Percentiles rank a stretch among this genome's conserved stretches.
phyloP scores from a whole-genome alignment of 2,329 filamentous ascomycete species.

The Fusarium hainanense region DNA sequence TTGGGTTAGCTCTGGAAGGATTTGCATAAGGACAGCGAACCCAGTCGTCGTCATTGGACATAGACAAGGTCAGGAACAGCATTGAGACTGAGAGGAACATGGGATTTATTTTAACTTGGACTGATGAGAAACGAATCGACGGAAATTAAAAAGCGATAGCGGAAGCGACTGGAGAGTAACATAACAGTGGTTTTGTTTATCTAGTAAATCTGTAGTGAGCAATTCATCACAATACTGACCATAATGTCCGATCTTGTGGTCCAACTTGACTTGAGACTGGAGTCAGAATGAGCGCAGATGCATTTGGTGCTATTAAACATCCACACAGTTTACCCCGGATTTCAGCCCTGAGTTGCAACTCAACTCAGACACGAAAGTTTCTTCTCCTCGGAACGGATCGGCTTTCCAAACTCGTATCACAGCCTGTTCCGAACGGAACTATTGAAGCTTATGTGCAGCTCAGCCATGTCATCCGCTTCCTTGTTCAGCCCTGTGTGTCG shows the following conservation, averaged over 20 bases:
- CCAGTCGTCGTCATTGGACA: conserved; percentile 10
- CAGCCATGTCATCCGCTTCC: too few species aligned
- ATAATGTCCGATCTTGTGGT: not conserved
- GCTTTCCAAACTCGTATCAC: too few species aligned
- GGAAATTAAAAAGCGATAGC: conserved; percentile 21
- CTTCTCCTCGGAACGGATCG: too few species aligned
- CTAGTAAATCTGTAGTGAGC: conserved; percentile 6
- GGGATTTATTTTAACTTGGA: conserved; percentile 17
- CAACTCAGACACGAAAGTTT: too few species aligned
- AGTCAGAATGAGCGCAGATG: not conserved
- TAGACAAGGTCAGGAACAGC: not conserved
- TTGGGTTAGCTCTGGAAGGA: conserved; percentile 1
- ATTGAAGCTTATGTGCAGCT: too few species aligned
- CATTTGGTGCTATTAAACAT: not conserved
- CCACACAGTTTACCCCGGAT: too few species aligned
- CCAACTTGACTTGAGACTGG: not conserved
- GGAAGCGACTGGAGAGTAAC: conserved; percentile 6
- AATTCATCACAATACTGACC: not conserved
- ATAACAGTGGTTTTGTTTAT: not conserved
- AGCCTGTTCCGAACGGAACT: too few species aligned
- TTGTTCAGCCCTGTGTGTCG: too few species aligned
- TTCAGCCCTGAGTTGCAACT: too few species aligned
- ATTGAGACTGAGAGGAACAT: not conserved
- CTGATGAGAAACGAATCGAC: conserved; percentile 38
- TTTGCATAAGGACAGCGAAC: conserved; percentile 7